Evolutionary conservation across 805 yeast genomes (phyloP).

Genomic region (Saccharomycopsis amapae): DNA sequence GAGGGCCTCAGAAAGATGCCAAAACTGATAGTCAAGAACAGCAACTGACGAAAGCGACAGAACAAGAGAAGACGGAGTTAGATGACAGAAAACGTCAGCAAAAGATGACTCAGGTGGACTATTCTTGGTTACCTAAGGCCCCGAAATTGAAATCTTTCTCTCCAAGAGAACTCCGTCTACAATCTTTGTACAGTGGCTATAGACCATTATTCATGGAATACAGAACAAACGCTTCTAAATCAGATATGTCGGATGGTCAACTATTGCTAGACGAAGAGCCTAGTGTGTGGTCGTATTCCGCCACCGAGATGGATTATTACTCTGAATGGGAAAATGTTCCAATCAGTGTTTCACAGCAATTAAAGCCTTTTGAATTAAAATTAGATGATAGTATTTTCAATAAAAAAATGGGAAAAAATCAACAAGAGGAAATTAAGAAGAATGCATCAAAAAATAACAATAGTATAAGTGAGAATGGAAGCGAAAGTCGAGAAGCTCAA

Average conservation of each 20-base stretch:
- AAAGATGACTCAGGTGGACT: constrained; percentile 1
- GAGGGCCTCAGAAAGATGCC: background rate
- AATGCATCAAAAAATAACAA: background rate
- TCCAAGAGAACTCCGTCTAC: constrained; percentile 11
- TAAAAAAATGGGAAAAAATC: background rate
- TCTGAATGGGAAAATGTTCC: constrained; percentile 21
- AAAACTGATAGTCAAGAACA: background rate
- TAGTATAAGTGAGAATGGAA: background rate
- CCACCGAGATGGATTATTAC: constrained; percentile 17
- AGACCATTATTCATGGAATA: constrained; percentile 19
- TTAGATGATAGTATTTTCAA: background rate
- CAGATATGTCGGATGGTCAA: background rate
- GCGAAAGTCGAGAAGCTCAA: background rate
- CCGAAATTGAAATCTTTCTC: constrained; percentile 17
- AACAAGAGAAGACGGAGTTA: background rate
- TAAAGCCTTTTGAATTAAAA: constrained; percentile 15
- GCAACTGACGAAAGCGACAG: background rate
- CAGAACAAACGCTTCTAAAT: background rate
- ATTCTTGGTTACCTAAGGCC: constrained; percentile 21
- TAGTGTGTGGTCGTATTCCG: constrained; percentile 19
- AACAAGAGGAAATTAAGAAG: background rate
- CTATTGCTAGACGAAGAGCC: constrained; percentile 6
- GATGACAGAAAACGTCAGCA: background rate
- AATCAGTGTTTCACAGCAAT: constrained; percentile 1
- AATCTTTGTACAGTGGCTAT: constrained; percentile 19